Evolutionary conservation across 2,329 filamentous ascomycete species (phyloP), one percentile per base, ranked within the genome.

Genomic region (Clarireedia homoeocarpa): DNA sequence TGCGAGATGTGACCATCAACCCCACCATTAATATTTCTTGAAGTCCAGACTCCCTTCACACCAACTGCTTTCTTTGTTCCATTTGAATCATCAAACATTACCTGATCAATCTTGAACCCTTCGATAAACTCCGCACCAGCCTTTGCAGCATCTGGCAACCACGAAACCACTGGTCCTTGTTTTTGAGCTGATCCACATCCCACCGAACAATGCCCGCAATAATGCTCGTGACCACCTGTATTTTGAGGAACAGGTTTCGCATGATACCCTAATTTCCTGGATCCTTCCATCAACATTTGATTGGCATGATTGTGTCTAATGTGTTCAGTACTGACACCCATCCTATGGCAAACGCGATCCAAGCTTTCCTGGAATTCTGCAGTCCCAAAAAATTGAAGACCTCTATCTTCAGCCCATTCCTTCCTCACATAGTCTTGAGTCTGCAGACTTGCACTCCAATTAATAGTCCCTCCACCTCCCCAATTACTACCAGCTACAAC

Each of bases 391-490:
- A 95, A 86, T 0, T 80, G 77, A 24, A 96, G 74, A 0, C 84
- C 84, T 15, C 73, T 65, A 48, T 75, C 71, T 51, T 80, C 75
- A 0, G 88, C 85, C 91, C 92, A 96, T 71, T 96, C 89, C 62
- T 82, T 76, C 3, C 91, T 82, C 1, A 96, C 88, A 61, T 78
- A 88, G 26, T 81, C 83, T 67, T 92, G 89, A 0, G 89, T 87
- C 65, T 78, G 75, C 48, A 84, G 72, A 51, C 74, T 74, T 7
- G 81, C 81, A 65, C 78, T 87, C 91, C 91, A 96, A 71, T 96
- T 96, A 64, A 96, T 72, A 0, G 89, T 90, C 5, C 91, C 91
- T 55, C 91, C 91, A 44, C 91, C 91, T 30, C 91, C 91, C 82
- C 87, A 95, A 34, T 81, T 81, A 55, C 82, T 80, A 1, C 88